Conservation (phyloP, 2,329 filamentous ascomycete species). For the Fusarium floridanum region DNA sequence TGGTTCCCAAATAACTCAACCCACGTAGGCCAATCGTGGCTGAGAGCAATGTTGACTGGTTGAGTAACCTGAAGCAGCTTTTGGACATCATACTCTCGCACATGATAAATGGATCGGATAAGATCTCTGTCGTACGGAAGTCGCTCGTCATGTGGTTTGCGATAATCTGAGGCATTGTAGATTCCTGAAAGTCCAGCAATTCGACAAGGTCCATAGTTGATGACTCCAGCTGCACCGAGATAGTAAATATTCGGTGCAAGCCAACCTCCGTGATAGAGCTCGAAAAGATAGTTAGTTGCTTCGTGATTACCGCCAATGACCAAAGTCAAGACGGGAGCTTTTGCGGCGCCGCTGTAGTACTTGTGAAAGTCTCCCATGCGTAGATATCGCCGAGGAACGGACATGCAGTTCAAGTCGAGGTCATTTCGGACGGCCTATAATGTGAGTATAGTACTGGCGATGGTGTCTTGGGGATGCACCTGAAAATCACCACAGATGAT, state of each 20-base stretch:
- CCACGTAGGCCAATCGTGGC: conserved; percentile 92
- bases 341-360: conserved; percentile 85
- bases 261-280: conserved; percentile 96
- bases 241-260: conserved; percentile 97
- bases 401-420: conserved; percentile 87
- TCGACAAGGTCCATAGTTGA: conserved; percentile 85
- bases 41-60: conserved; percentile 89
- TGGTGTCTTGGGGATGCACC: conserved; percentile 56
- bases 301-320: conserved; percentile 97
- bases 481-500: conserved; percentile 98
- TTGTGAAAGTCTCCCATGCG: conserved; percentile 90
- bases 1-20: conserved; percentile 84
- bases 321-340: conserved; percentile 87
- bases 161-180: conserved; percentile 90
- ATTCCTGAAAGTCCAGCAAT: conserved; percentile 93
- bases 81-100: conserved; percentile 88
- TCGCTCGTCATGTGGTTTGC: conserved; percentile 83
- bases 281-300: conserved; percentile 87
- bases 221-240: conserved; percentile 88
- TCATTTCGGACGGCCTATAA: conserved; percentile 84
- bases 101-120: conserved; percentile 85
- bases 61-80: conserved; percentile 85
- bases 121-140: conserved; percentile 84
- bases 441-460: neutral
- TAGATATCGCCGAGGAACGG: conserved; percentile 88